These are phyloP conservation scores for Elongisporangium anandrum DNA, from an alignment of 352 stramenopile species.

Conservation along the genomic window DNA sequence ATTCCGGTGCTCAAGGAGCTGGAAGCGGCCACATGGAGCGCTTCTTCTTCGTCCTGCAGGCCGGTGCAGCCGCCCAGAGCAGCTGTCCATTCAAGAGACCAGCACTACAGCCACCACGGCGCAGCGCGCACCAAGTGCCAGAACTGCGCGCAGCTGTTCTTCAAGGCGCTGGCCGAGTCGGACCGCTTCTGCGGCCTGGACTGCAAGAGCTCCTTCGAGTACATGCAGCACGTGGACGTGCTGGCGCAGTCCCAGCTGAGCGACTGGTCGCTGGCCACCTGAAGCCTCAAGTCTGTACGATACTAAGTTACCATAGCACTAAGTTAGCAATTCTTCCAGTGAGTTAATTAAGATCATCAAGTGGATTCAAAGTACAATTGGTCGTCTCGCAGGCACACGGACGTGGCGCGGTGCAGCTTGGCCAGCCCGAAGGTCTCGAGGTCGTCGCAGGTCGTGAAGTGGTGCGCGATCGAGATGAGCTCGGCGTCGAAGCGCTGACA, in stretches of 20 bases:
- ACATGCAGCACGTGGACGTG: slow-evolving; percentile 25
- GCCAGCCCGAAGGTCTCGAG: slow-evolving; percentile 32
- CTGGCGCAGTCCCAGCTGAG: slow-evolving; percentile 24
- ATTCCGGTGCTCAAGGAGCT: slow-evolving; percentile 37
- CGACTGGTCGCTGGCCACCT: neutral
- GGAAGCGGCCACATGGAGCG: slow-evolving; percentile 13
- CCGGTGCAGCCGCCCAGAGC: neutral
- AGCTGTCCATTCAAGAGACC: slow-evolving; percentile 6
- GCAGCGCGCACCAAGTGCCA: slow-evolving; percentile 12
- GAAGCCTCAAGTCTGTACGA: neutral
- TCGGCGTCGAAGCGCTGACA: slow-evolving; percentile 86
- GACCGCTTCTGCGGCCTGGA: slow-evolving; percentile 52
- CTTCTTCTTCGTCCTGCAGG: neutral
- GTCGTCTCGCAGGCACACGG: slow-evolving; percentile 53
- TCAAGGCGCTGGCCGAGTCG: slow-evolving; percentile 20
- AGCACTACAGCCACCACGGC: slow-evolving; percentile 2
- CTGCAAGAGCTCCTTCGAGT: slow-evolving; percentile 60
- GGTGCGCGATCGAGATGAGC: slow-evolving; percentile 87
- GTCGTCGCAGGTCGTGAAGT: slow-evolving; percentile 88
- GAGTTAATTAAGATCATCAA: neutral
- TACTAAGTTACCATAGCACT: neutral
- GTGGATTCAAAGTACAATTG: slow-evolving; percentile 64
- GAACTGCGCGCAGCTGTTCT: slow-evolving; percentile 55
- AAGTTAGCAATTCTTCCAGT: neutral
- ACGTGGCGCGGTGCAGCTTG: slow-evolving; percentile 48